Conservation (phyloP, 768 basidiomycete species). For the Pilatotrama ljubarskyi region DNA sequence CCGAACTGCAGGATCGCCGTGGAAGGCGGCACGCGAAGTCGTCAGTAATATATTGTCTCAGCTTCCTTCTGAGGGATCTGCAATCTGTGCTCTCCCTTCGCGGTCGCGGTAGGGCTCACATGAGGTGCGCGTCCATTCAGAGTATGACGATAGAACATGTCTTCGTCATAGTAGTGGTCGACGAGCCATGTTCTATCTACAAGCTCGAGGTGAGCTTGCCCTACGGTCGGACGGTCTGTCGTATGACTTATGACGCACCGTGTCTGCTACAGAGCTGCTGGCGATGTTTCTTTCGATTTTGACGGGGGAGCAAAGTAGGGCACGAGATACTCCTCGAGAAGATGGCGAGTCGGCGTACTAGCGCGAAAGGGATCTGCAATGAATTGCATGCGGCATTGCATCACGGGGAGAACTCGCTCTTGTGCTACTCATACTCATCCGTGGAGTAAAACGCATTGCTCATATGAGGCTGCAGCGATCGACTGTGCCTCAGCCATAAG, state of each 20-base stretch:
- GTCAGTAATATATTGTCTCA: neutral
- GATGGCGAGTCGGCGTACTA: neutral
- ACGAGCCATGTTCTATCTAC: neutral
- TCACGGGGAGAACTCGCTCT: neutral
- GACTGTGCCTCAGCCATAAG: neutral
- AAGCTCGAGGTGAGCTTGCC: neutral
- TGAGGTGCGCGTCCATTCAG: neutral
- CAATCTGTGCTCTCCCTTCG: neutral
- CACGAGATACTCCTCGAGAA: neutral
- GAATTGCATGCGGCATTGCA: neutral
- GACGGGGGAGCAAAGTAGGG: neutral
- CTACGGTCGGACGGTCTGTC: neutral
- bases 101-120: neutral
- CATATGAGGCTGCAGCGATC: neutral
- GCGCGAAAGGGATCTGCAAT: neutral
- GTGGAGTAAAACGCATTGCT: too few species aligned
- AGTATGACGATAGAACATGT: neutral
- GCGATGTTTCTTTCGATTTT: neutral
- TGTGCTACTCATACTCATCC: neutral
- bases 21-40: neutral
- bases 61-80: constrained; percentile 7
- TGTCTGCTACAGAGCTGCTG: neutral
- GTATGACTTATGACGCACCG: neutral
- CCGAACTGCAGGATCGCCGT: neutral
- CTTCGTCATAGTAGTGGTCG: neutral